phyloP scores from a whole-genome alignment of 805 yeast species.

The Blastobotrys peoriensis region DNA sequence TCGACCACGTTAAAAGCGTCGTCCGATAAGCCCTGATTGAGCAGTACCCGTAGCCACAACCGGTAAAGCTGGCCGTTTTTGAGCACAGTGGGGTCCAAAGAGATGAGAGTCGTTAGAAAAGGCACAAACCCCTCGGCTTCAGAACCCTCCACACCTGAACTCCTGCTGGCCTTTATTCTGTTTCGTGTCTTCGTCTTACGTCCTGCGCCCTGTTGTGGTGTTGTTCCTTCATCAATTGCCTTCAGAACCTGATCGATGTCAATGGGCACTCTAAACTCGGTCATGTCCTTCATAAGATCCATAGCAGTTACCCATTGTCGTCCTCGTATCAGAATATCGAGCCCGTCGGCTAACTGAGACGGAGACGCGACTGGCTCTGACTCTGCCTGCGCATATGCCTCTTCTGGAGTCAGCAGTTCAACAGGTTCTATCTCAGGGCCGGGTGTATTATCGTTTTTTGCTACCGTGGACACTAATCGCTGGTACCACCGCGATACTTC shows the following conservation, averaged over 20 bases:
- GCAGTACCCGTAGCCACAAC: slow-evolving; percentile 21
- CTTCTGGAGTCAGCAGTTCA: background rate
- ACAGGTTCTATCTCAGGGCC: background rate
- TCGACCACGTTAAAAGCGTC: slow-evolving; percentile 18
- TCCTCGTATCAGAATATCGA: slow-evolving; percentile 7
- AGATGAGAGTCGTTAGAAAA: slow-evolving; percentile 9
- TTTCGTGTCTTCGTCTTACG: background rate
- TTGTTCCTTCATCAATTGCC: slow-evolving; percentile 12
- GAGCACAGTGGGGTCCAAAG: slow-evolving; percentile 18
- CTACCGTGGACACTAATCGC: background rate
- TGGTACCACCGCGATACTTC: background rate
- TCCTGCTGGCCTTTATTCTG: too few relatives aligned
- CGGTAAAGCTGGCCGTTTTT: slow-evolving; percentile 17
- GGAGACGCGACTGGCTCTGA: slow-evolving; percentile 2
- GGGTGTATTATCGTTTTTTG: background rate
- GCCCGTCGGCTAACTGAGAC: slow-evolving; percentile 8
- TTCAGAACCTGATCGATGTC: slow-evolving; percentile 12
- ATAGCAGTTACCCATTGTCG: slow-evolving; percentile 14
- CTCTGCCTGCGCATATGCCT: slow-evolving; percentile 14
- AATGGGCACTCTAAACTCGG: slow-evolving; percentile 6
- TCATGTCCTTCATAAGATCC: slow-evolving; percentile 12
- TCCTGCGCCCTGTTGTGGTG: background rate
- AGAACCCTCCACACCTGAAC: background rate
- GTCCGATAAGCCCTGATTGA: slow-evolving; percentile 15
- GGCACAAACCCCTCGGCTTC: slow-evolving; percentile 3